phyloP scores from a whole-genome alignment of 179 eudicot species.

The Beta macrorhiza region DNA sequence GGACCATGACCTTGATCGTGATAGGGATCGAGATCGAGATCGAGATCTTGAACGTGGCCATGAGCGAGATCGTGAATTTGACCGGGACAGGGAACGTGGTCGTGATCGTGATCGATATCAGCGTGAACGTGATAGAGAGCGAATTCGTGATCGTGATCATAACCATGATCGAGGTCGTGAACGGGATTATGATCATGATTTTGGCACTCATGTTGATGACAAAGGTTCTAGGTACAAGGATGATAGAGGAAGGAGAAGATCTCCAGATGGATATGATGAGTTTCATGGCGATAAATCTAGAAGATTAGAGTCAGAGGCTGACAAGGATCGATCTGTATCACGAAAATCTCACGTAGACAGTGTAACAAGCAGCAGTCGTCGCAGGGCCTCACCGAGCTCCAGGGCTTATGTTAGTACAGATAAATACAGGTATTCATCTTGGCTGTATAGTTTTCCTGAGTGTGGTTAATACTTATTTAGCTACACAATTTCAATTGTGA shows the following conservation, averaged over 20 bases:
- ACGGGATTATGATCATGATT: constrained; percentile 31
- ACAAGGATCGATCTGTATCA: constrained; percentile 50
- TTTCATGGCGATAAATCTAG: constrained; percentile 49
- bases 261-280: constrained; percentile 54
- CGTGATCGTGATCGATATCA: constrained; percentile 34
- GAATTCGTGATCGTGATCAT: constrained; percentile 29
- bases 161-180: constrained; percentile 27
- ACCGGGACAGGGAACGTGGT: constrained; percentile 36
- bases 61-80: constrained; percentile 35
- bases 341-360: constrained; percentile 48
- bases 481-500: neutral
- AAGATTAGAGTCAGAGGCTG: constrained; percentile 48
- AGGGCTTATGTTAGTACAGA: constrained; percentile 50
- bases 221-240: constrained; percentile 58
- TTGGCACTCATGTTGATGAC: constrained; percentile 36
- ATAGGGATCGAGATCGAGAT: constrained; percentile 33
- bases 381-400: constrained; percentile 64
- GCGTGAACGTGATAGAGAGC: constrained; percentile 36
- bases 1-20: constrained; percentile 31
- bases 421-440: constrained; percentile 53
- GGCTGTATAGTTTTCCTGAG: neutral
- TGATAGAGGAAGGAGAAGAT: constrained; percentile 62
- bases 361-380: constrained; percentile 50
- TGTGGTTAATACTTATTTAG: neutral
- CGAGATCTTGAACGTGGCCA: constrained; percentile 34